Evolutionary conservation across 2,329 filamentous ascomycete species (phyloP).

Genomic region (Amesomyces nigricolor): DNA sequence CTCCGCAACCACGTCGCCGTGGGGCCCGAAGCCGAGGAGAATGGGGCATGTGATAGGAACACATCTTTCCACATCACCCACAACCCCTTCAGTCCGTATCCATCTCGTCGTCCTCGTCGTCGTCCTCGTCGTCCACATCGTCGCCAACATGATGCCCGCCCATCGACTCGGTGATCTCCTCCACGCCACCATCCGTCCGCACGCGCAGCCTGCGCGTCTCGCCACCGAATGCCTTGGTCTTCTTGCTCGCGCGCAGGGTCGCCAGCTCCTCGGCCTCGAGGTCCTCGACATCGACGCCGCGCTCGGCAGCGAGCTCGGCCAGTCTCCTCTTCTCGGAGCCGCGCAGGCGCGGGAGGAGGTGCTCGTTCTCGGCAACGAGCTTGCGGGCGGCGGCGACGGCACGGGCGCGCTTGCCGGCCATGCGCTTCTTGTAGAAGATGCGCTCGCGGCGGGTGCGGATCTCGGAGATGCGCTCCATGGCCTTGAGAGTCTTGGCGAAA

Average conservation of each 20-base stretch:
- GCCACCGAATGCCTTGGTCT: conserved; percentile 36
- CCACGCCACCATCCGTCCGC: conserved; percentile 37
- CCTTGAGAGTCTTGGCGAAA: conserved; percentile 77
- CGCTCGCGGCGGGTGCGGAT: conserved; percentile 79
- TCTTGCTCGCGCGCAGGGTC: conserved; percentile 22
- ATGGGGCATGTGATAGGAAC: not conserved
- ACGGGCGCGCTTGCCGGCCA: conserved; percentile 82
- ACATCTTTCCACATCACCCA: not conserved
- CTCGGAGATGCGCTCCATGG: conserved; percentile 86
- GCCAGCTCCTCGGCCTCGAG: conserved; percentile 32
- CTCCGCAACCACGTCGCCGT: too few relatives aligned
- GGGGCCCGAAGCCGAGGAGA: not conserved
- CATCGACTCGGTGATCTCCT: conserved; percentile 33
- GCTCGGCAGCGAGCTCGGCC: conserved; percentile 50
- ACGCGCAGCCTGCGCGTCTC: conserved; percentile 37
- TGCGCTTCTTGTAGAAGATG: conserved; percentile 88
- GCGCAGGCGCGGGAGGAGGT: conserved; percentile 73
- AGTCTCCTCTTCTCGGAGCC: conserved; percentile 64
- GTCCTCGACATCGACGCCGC: conserved; percentile 30
- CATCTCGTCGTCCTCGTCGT: conserved; percentile 35
- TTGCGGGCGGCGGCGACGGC: conserved; percentile 76
- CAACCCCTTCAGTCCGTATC: conserved; percentile 36
- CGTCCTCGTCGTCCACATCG: conserved; percentile 31
- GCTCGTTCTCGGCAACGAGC: conserved; percentile 85
- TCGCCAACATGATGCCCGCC: conserved; percentile 27